A percentile compares a stretch with the other conserved stretches of the same genome.
These are phyloP conservation scores for Melanomma pulvis-pyrius DNA, from an alignment of 495 filamentous ascomycete genomes.

Conservation along the genomic window DNA sequence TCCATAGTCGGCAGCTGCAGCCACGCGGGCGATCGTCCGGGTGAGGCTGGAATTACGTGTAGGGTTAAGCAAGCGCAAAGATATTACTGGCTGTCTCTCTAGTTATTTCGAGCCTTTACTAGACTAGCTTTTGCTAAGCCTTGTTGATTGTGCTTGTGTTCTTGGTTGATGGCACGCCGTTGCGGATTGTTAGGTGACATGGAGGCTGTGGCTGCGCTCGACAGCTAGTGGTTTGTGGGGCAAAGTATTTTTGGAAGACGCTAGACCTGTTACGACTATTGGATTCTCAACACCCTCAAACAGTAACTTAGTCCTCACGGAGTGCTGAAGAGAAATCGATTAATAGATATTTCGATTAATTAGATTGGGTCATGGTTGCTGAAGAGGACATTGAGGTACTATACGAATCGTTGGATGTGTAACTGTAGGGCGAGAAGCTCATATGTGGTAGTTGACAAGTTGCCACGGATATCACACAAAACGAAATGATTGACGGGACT, in stretches of 20 bases:
- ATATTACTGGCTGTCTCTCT: background rate
- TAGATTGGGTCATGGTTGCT: no score
- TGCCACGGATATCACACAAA: no score
- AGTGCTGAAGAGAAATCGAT: background rate
- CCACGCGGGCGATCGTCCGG: constrained; percentile 14
- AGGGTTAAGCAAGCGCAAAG: background rate
- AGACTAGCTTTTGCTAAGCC: constrained; percentile 3
- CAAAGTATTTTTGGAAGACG: background rate
- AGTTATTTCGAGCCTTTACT: constrained; percentile 1
- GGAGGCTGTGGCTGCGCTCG: background rate
- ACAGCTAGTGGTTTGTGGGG: background rate
- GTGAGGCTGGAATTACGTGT: background rate
- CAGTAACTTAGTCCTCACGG: background rate
- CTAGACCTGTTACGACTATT: background rate
- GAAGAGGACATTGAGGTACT: no score
- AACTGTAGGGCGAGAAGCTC: no score
- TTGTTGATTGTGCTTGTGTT: background rate
- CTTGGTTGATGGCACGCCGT: no score
- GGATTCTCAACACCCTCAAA: background rate
- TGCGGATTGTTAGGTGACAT: background rate
- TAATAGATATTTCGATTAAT: background rate
- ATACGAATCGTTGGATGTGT: no score
- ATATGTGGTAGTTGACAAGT: no score
- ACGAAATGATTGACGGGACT: no score
- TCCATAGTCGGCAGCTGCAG: constrained; percentile 2